These are phyloP conservation scores for Incumbomyces lentus DNA, from an alignment of 2,329 filamentous ascomycete genomes.

Conservation along the genomic window DNA sequence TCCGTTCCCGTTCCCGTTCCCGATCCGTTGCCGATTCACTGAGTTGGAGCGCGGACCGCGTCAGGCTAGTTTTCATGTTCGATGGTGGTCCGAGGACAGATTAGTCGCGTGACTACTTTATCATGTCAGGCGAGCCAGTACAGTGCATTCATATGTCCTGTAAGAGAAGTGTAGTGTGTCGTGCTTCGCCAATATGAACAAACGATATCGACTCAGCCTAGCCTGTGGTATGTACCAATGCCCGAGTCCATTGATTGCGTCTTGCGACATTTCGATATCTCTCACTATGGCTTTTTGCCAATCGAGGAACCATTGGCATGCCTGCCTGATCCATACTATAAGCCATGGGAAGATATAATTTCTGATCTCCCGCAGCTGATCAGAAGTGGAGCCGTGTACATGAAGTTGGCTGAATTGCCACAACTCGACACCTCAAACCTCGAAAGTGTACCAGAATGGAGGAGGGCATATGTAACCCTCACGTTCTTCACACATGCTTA, in stretches of 20 bases:
- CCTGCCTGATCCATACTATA: conserved; percentile 75
- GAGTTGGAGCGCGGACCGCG: too few species aligned
- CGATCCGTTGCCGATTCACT: not conserved
- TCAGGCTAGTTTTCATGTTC: not conserved
- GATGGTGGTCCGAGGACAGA: too few species aligned
- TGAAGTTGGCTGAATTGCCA: conserved; percentile 65
- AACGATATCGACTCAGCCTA: too few species aligned
- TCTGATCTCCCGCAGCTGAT: conserved; percentile 70
- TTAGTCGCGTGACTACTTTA: too few species aligned
- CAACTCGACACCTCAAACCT: conserved; percentile 68
- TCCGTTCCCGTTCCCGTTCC: not conserved
- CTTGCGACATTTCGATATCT: conserved; percentile 3
- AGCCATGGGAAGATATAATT: conserved; percentile 75
- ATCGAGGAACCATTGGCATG: conserved; percentile 60
- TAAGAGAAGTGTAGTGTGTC: too few species aligned
- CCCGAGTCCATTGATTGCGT: not conserved
- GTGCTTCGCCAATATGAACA: too few species aligned
- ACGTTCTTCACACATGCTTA: conserved; percentile 70
- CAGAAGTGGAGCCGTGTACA: conserved; percentile 61
- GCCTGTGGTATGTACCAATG: not conserved
- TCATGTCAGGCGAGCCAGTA: too few species aligned
- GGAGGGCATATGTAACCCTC: conserved; percentile 66
- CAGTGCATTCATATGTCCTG: too few species aligned
- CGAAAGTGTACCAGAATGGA: conserved; percentile 74
- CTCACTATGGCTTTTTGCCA: conserved; percentile 66